Evolutionary conservation across 225 moss, liverwort and hornwort species (phyloP), one percentile per base, ranked within the genome.

Genomic region (Takakia lepidozioides): DNA sequence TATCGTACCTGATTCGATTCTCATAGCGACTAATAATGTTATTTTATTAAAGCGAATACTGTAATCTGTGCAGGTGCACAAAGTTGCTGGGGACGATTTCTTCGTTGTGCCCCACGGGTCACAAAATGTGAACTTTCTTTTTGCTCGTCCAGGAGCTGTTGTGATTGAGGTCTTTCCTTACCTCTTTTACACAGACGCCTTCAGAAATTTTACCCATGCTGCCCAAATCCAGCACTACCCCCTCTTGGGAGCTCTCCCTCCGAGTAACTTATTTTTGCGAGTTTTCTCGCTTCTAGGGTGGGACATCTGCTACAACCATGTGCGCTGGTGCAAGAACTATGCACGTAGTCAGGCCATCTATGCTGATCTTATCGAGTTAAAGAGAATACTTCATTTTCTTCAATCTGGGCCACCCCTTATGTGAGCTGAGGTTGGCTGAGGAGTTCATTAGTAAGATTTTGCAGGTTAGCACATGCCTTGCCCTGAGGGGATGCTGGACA

Each of bases 61-160:
- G n/a, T n/a, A n/a, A n/a, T n/a, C n/a, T n/a, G n/a, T n/a, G 6
- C 49, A 98, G 53, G 85, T 98, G 55, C 67, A 69, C 0, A 54
- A 49, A 8, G 85, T 98, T 6, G 75, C 91, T 0, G 58, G 54
- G 21, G 98, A 87, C 19, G 98, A 91, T 43, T 67, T 98, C 23
- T 85, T 98, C 19, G 64, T 98, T 4, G 91, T 98, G 24, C 85
- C 91, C 19, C 98, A 98, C 51, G 98, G 98, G 0, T 91, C 91
- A 9, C 98, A 98, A 66, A 98, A 98, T 54, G 85, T 81, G 43
- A 87, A 83, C 20, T 78, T 98, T 36, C 62, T 98, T 3, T 98
- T 98, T 36, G 87, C 98, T 23, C 80, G 75, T 13, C 91, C 87
- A 0, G 81, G 87, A 4, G 78, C 98, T 0, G 65, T 74, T 16